Percentiles rank a stretch among this genome's conserved stretches.
These are phyloP conservation scores for Corchorus olitorius DNA, from an alignment of 345 rosid species.

Conservation along the genomic window DNA sequence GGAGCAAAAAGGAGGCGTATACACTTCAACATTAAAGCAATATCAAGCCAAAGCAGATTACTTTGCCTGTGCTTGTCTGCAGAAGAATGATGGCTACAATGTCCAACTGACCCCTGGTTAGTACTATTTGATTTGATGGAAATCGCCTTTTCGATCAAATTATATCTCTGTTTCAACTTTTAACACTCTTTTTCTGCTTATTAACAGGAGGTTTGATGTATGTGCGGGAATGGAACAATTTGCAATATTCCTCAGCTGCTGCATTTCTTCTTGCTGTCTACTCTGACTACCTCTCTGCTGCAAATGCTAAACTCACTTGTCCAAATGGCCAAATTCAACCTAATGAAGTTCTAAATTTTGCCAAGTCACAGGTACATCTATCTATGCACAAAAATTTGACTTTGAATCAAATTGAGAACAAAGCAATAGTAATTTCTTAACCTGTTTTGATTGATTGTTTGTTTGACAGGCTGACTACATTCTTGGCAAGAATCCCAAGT, in stretches of 20 bases:
- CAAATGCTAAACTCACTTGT: slow-evolving; percentile 64
- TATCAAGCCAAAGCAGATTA: slow-evolving; percentile 79
- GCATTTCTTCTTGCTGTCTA: slow-evolving; percentile 69
- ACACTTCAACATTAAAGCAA: slow-evolving; percentile 49
- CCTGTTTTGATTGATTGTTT: not conserved
- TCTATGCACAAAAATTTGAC: not conserved
- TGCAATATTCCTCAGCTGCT: slow-evolving; percentile 79
- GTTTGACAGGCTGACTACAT: slow-evolving; percentile 67
- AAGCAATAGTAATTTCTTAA: not conserved
- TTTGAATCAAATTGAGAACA: not conserved
- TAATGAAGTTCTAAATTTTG: slow-evolving; percentile 57
- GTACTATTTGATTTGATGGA: slow-evolving; percentile 17
- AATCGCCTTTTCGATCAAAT: not conserved
- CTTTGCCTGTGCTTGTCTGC: slow-evolving; percentile 80
- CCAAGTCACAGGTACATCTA: slow-evolving; percentile 64
- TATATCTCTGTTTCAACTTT: not conserved
- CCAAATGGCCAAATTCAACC: slow-evolving; percentile 61
- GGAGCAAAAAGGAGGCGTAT: slow-evolving; percentile 53
- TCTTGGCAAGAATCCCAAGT: slow-evolving; percentile 72
- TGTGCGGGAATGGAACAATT: slow-evolving; percentile 80
- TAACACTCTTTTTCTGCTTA: not conserved
- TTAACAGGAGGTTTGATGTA: slow-evolving; percentile 70
- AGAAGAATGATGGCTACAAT: slow-evolving; percentile 76
- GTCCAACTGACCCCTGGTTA: slow-evolving; percentile 67
- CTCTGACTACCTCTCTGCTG: slow-evolving; percentile 61